Conservation (phyloP, 257 asterid species). For the Solanum chilense region DNA sequence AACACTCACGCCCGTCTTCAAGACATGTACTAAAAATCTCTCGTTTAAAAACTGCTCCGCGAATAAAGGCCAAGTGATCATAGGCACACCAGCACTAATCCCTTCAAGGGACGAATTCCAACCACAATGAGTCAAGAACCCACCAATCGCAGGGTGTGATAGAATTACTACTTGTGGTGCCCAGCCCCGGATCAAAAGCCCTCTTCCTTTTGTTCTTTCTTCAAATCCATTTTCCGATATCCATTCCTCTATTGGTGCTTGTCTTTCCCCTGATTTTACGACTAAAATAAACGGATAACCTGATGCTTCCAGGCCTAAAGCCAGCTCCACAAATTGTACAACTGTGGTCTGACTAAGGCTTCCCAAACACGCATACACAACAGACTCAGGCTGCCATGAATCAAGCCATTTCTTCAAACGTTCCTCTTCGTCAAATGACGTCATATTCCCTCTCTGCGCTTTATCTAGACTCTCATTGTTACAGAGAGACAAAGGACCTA, state of each 20-base stretch:
- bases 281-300: neutral
- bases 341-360: neutral
- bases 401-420: neutral
- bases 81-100: neutral
- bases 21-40: neutral
- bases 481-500: neutral
- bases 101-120: neutral
- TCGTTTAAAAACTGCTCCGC: neutral
- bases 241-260: neutral
- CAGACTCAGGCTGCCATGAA: neutral
- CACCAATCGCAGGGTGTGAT: neutral
- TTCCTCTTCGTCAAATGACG: neutral
- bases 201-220: neutral
- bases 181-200: neutral
- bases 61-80: conserved; percentile 2
- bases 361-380: neutral
- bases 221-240: neutral
- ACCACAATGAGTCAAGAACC: conserved; percentile 1
- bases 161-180: neutral
- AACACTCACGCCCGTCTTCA: neutral
- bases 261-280: neutral
- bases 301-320: neutral
- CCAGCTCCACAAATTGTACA: neutral
- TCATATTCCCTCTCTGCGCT: neutral
- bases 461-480: neutral